These are phyloP conservation scores for Trichoderma polysporum DNA, from an alignment of 2,329 filamentous ascomycete species.

Conservation along the genomic window DNA sequence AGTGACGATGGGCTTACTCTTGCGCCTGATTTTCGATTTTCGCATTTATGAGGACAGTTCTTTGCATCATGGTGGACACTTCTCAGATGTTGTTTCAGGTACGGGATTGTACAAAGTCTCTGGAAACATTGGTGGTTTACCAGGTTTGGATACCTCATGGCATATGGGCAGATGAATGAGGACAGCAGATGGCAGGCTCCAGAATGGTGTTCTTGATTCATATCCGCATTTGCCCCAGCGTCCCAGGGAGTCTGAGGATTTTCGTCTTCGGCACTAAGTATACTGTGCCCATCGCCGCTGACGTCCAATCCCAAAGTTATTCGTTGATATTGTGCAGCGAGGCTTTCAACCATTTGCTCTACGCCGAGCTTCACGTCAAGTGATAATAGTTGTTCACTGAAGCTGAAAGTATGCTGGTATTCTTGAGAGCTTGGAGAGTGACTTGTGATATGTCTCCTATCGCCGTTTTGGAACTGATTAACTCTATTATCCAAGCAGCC, in stretches of 20 bases:
- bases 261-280: background rate
- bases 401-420: background rate
- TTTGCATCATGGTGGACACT: background rate
- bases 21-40: background rate
- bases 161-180: slow-evolving; percentile 3
- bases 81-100: slow-evolving; percentile 13
- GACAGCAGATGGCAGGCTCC: background rate
- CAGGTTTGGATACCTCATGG: background rate
- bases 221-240: background rate
- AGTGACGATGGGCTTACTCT: no score
- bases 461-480: background rate
- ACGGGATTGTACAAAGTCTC: background rate
- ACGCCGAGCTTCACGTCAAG: background rate
- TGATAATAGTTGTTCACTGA: background rate
- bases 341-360: background rate
- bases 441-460: background rate
- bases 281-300: background rate
- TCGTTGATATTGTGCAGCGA: background rate
- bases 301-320: background rate
- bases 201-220: background rate
- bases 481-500: background rate
- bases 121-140: background rate
- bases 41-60: background rate
- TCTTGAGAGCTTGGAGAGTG: background rate
- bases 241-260: background rate